Percentiles rank a stretch among this genome's conserved stretches.
Evolutionary conservation across 768 basidiomycete genomes (phyloP).

Genomic region (Suillus placidus): DNA sequence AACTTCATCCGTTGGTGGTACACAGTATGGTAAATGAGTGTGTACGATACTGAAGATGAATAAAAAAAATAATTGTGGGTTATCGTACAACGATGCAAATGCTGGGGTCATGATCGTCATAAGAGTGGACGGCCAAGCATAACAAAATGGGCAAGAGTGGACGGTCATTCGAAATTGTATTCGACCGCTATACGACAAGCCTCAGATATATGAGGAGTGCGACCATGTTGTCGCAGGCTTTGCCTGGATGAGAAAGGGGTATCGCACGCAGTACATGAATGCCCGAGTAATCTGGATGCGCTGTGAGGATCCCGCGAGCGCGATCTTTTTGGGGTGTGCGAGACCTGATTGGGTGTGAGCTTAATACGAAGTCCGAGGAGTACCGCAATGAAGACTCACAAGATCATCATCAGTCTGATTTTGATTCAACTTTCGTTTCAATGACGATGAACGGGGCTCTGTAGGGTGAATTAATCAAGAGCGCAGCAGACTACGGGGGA

Average conservation of each 20-base stretch:
- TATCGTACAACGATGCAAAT: constrained; percentile 34
- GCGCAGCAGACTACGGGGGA: constrained; percentile 2
- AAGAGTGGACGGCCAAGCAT: background rate
- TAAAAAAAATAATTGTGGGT: constrained; percentile 30
- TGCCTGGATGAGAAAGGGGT: constrained; percentile 62
- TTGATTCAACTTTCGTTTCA: constrained; percentile 49
- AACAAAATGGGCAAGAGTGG: background rate
- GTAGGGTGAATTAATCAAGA: constrained; percentile 9
- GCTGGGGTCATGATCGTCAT: constrained; percentile 23
- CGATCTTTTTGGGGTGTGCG: constrained; percentile 61
- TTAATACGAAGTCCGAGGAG: constrained; percentile 6
- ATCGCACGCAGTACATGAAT: constrained; percentile 79
- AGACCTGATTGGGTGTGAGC: constrained; percentile 40
- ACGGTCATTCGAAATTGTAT: constrained; percentile 63
- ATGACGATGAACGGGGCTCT: constrained; percentile 38
- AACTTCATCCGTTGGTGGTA: constrained; percentile 17
- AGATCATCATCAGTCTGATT: constrained; percentile 44
- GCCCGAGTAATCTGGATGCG: constrained; percentile 45
- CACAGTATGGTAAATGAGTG: constrained; percentile 24
- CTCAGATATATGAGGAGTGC: constrained; percentile 53
- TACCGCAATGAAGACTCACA: constrained; percentile 32
- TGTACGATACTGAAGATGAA: constrained; percentile 27
- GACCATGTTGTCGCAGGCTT: constrained; percentile 63
- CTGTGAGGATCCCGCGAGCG: constrained; percentile 45
- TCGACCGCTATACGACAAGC: constrained; percentile 76